A percentile compares a stretch with the other conserved stretches of the same genome.
These are phyloP conservation scores for Solanum okadae DNA, from an alignment of 257 asterid genomes.

Conservation along the genomic window DNA sequence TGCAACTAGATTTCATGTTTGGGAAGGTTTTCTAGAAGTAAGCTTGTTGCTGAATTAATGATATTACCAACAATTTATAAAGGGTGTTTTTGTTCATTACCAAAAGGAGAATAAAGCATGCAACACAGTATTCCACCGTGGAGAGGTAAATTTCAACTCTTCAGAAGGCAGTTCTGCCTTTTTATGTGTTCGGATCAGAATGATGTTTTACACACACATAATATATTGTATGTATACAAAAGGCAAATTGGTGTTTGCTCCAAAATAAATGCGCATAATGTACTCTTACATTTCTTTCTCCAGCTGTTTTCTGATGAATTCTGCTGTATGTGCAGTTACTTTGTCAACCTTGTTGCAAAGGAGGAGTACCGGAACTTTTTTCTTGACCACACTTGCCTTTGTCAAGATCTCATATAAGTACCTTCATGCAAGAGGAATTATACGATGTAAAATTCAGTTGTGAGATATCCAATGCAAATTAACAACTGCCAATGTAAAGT, in stretches of 20 bases:
- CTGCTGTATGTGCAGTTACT: constrained; percentile 77
- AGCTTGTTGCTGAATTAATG: background rate
- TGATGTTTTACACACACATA: background rate
- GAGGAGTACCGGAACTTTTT: constrained; percentile 50
- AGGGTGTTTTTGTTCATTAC: background rate
- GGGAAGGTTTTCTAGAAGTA: background rate
- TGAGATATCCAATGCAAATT: background rate
- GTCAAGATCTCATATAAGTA: constrained; percentile 80
- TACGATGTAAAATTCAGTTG: background rate
- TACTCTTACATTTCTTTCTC: constrained; percentile 39
- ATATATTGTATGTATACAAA: background rate
- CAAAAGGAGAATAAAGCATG: background rate
- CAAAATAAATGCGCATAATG: background rate
- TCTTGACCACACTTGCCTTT: constrained; percentile 59
- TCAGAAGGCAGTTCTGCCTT: background rate
- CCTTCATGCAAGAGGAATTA: constrained; percentile 24
- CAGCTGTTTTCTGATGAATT: constrained; percentile 76
- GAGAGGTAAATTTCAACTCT: background rate
- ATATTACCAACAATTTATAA: background rate
- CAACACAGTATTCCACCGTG: background rate
- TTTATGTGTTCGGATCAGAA: background rate
- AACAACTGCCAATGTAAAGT: background rate
- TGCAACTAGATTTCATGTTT: background rate
- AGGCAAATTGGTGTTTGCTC: background rate
- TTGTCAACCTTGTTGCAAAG: constrained; percentile 92